phyloP scores from a whole-genome alignment of 208 protist species.

The Leishmania martiniquensis region DNA sequence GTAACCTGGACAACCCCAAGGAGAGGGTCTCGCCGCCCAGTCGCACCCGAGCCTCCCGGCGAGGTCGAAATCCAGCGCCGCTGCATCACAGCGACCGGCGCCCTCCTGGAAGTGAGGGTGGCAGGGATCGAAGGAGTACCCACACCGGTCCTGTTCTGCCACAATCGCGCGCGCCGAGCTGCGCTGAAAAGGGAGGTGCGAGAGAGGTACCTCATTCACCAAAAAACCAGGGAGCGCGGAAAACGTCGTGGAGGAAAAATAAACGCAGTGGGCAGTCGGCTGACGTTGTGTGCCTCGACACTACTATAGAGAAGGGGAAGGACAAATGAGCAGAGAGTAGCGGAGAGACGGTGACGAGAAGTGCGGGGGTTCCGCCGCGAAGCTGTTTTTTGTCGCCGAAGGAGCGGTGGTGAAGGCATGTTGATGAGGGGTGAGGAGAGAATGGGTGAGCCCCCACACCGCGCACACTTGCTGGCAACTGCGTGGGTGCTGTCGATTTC shows the following conservation, averaged over 20 bases:
- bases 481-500: too few species aligned
- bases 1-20: conserved; percentile 73
- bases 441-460: too few species aligned
- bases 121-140: background rate
- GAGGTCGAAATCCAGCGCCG: conserved; percentile 8
- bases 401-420: background rate
- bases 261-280: background rate
- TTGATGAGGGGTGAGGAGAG: background rate
- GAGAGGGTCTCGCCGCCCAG: background rate
- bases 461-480: too few species aligned
- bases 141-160: background rate
- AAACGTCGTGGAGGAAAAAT: background rate
- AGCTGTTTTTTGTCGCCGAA: background rate
- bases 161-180: background rate
- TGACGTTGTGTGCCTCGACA: background rate
- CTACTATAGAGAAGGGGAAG: conserved; percentile 12
- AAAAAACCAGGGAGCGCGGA: conserved; percentile 9
- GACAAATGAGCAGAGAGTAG: background rate
- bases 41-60: background rate
- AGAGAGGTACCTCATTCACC: background rate
- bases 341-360: background rate
- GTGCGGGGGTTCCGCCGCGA: background rate
- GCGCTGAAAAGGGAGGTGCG: background rate
- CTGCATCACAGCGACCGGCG: background rate
- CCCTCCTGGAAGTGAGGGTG: background rate